Percentiles rank a stretch among this genome's conserved stretches.
Conservation (phyloP, 345 rosid species). For the Salix suchowensis region DNA sequence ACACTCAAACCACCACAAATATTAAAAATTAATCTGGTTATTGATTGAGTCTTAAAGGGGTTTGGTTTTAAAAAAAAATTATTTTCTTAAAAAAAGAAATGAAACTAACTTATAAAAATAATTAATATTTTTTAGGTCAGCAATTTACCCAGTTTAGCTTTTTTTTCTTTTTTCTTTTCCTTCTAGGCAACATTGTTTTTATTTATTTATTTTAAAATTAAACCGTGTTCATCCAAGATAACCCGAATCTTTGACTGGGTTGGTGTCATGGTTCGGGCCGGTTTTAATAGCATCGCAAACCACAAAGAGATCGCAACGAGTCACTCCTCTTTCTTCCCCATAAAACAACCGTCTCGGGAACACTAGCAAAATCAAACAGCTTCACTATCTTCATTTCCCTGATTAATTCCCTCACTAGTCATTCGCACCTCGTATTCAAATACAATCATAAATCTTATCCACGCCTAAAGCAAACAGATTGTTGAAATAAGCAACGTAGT, state of each 20-base stretch:
- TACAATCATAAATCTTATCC: not conserved
- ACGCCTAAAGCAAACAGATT: not conserved
- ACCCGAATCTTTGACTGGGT: not conserved
- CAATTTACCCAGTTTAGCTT: too few species aligned
- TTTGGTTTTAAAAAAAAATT: too few species aligned
- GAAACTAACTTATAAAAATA: too few species aligned
- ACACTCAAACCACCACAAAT: too few species aligned
- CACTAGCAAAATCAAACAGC: not conserved
- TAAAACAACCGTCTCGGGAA: too few species aligned
- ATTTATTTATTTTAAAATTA: too few species aligned
- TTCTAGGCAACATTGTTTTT: too few species aligned
- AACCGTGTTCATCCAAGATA: not conserved
- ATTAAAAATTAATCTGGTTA: too few species aligned
- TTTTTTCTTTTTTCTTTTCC: too few species aligned
- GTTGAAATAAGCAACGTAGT: conserved; percentile 4
- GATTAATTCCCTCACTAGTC: not conserved
- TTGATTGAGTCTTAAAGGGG: too few species aligned
- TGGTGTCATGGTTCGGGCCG: not conserved
- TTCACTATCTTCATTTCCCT: not conserved
- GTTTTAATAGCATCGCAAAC: not conserved
- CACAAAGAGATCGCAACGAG: not conserved
- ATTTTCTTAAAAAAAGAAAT: too few species aligned
- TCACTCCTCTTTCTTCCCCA: not conserved
- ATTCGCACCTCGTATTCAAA: not conserved
- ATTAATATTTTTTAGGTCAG: too few species aligned